Evolutionary conservation across 2,329 filamentous ascomycete species (phyloP), one percentile per base, ranked within the genome.

Genomic region (Trichophyton verrucosum): DNA sequence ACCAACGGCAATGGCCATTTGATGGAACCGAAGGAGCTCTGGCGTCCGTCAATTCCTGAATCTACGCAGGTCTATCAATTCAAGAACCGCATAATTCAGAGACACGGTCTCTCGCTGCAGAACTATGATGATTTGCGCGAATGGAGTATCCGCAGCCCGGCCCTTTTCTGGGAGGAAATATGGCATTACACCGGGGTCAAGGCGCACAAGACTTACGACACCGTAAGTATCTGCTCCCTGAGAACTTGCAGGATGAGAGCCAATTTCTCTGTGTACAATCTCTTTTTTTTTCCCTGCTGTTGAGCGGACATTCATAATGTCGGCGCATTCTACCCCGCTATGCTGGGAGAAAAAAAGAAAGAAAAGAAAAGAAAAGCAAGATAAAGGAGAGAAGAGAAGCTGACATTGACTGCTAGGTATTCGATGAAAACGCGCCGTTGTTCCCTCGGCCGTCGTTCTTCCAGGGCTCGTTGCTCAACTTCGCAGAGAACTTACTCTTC

Each of bases 401-500:
- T 36, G 40, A 60, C 24, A n/a, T 20, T 20, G 6, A 33, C 42
- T 57, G 33, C 42, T 15, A 91, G 86, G 86, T 89, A 47, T 77
- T 96, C 17, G 82, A 87, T 24, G 71, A 81, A 46, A 74, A 82
- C 60, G 81, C 84, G 4, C 79, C 83, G 55, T 88, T 97, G 81
- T 97, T 91, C 68, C 92, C 92, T 24, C 85, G 90, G 24, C 91
- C 92, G 6, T 78, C 85, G 62, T 97, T 96, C 78, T 97, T 96
- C 72, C 73, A 84, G 61, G 86, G 86, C 8, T 82, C 88, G 13
- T 84, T 79, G 61, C 79, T 97, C 65, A 99, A 97, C 74, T 97
- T 96, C 71, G 91, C 92, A 27, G 89, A 97, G 76, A 99, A 99
- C 72, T 79, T 97, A 60, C 83, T 99, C 2, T 96, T 86, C 72